phyloP scores from a whole-genome alignment of 495 filamentous ascomycete species.

The Pseudoneurospora amorphoporcata region DNA sequence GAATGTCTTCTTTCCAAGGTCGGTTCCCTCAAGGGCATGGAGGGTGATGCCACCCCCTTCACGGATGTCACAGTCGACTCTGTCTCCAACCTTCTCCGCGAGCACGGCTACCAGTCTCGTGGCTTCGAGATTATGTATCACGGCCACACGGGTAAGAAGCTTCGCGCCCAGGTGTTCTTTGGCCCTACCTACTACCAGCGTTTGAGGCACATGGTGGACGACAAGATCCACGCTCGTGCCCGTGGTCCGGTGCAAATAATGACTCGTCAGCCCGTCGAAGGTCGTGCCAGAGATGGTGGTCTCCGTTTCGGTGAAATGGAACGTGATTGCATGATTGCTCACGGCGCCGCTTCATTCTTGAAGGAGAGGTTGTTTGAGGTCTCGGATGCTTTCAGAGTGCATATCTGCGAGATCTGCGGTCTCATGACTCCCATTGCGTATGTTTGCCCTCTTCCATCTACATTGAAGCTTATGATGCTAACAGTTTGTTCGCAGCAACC shows the following conservation, averaged over 20 bases:
- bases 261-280: conserved; percentile 96
- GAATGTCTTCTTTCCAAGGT: conserved; percentile 97
- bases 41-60: conserved; percentile 96
- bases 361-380: conserved; percentile 97
- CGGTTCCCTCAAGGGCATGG: conserved; percentile 75
- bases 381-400: conserved; percentile 94
- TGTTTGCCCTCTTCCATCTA: conserved; percentile 34
- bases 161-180: conserved; percentile 89
- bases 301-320: conserved; percentile 99
- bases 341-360: conserved; percentile 91
- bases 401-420: conserved; percentile 97
- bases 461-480: conserved; percentile 8
- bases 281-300: conserved; percentile 94
- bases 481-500: conserved; percentile 51
- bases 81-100: conserved; percentile 79
- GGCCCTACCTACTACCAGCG: conserved; percentile 99
- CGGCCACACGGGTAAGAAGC: conserved; percentile 88
- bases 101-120: conserved; percentile 90
- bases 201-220: conserved; percentile 97
- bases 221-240: conserved; percentile 98
- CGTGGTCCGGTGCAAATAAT: conserved; percentile 94
- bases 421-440: conserved; percentile 99
- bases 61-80: conserved; percentile 94
- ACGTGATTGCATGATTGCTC: conserved; percentile 99
- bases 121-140: conserved; percentile 99